Evolutionary conservation across 164 flowering plant species (phyloP), one percentile per base, ranked within the genome.

Genomic region (Hamamelis virginiana): DNA sequence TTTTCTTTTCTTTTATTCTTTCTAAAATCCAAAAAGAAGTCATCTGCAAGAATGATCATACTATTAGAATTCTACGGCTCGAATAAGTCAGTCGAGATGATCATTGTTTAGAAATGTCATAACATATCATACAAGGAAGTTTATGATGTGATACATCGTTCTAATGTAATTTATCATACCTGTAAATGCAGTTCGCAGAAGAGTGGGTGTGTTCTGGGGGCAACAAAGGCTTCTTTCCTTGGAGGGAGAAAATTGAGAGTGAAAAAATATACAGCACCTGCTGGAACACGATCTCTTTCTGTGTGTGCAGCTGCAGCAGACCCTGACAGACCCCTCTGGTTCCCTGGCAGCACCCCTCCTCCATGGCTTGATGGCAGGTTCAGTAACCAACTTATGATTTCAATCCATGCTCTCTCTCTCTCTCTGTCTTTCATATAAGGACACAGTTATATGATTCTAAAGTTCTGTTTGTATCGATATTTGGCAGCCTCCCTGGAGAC

Each of bases 261-360:
- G 53, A 82, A 73, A 59, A 88, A 80, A 64, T 62, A 59, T 45
- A 46, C 73, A 10, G 78, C 85, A 51, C 62, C 79, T 21, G 69
- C 76, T 9, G 71, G 55, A 46, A 19, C 58, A 59, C 55, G 85
- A 67, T 73, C 84, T 1, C 55, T 67, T 19, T 26, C 84, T 0
- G 90, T 89, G 8, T 75, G 82, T 21, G 86, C 83, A 14, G 85
- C n/a, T n/a, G n/a, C 80, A 0, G 85, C 89, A 50, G 89, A 86
- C n/a, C 82, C 90, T 0, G 88, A 92, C 3, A 81, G 98, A 46
- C 98, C 98, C 14, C 70, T 94, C 16, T 94, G 98, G 98, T 95
- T 95, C 86, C 97, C 98, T 12, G 97, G 98, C 70, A 95, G 96
- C 90, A 79, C 84, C 59, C 98, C 98, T 79, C 98, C 98, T 62